phyloP scores from a whole-genome alignment of 371 early-diverging fungal genomes.

The Coemansia sp. region DNA sequence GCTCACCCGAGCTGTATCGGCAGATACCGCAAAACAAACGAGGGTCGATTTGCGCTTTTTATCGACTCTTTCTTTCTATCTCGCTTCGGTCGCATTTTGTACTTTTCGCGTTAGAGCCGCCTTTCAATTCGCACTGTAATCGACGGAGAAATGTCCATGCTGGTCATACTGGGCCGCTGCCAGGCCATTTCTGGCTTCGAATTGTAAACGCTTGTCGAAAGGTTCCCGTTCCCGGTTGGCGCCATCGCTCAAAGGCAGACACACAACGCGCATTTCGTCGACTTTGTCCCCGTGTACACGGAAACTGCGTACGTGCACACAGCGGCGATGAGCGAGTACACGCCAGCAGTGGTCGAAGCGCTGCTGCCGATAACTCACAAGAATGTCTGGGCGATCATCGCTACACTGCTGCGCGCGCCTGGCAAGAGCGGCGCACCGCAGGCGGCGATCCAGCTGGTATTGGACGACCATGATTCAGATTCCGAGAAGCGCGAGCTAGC shows the following conservation, averaged over 20 bases:
- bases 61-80: too few relatives aligned
- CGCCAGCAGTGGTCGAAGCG: slow-evolving; percentile 14
- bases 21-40: too few relatives aligned
- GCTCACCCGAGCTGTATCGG: too few relatives aligned
- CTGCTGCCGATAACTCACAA: slow-evolving; percentile 5
- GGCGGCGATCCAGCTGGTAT: slow-evolving; percentile 26
- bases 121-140: neutral
- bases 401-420: slow-evolving; percentile 42
- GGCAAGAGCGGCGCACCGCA: slow-evolving; percentile 34
- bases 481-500: slow-evolving; percentile 1
- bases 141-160: slow-evolving; percentile 30
- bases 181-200: slow-evolving; percentile 44
- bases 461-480: slow-evolving; percentile 1
- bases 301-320: neutral
- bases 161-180: slow-evolving; percentile 45
- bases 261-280: slow-evolving; percentile 44
- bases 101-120: neutral
- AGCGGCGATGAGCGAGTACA: slow-evolving; percentile 29
- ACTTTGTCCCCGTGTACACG: slow-evolving; percentile 14
- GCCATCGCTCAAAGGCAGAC: slow-evolving; percentile 23
- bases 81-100: neutral
- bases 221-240: slow-evolving; percentile 34
- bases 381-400: slow-evolving; percentile 36
- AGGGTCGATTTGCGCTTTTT: too few relatives aligned
- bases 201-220: slow-evolving; percentile 20